Conservation (phyloP, 1,284 basidiomycete species). For the Laetiporus sulphureus region DNA sequence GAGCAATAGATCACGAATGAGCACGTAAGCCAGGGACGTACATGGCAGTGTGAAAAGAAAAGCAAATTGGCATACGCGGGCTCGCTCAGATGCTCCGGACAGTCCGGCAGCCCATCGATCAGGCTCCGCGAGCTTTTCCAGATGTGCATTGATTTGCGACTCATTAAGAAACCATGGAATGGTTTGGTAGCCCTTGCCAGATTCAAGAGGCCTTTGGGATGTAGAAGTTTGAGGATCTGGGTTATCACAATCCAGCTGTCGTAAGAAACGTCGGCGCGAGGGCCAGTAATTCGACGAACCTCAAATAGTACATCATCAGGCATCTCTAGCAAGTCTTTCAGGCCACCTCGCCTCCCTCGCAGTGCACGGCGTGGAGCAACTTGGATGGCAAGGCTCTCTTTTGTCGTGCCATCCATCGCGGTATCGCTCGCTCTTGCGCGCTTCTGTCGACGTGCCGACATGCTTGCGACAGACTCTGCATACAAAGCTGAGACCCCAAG, state of each 20-base stretch:
- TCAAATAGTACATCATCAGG: conserved; percentile 5
- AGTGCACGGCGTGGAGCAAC: neutral
- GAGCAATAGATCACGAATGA: neutral
- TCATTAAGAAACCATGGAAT: conserved; percentile 34
- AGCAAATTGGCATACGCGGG: conserved; percentile 21
- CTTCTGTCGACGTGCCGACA: too few species aligned
- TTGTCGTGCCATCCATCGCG: too few species aligned
- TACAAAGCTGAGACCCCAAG: too few species aligned
- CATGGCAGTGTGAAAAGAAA: conserved; percentile 22
- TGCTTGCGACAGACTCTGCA: too few species aligned
- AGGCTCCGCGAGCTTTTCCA: conserved; percentile 30
- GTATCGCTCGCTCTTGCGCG: too few species aligned
- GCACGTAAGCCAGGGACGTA: conserved; percentile 9
- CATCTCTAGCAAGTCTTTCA: conserved; percentile 5
- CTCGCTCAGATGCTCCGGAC: conserved; percentile 28
- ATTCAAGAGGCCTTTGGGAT: conserved; percentile 39
- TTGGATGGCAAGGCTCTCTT: too few species aligned
- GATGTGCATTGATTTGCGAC: conserved; percentile 29
- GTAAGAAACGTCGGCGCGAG: neutral
- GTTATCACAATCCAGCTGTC: neutral
- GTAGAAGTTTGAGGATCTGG: conserved; percentile 18
- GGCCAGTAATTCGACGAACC: neutral
- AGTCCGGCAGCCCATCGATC: conserved; percentile 20
- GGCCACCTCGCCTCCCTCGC: conserved; percentile 1
- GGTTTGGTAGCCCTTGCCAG: conserved; percentile 32